Evolutionary conservation across 805 yeast species (phyloP).

Genomic region (Pichia sporocuriosa): DNA sequence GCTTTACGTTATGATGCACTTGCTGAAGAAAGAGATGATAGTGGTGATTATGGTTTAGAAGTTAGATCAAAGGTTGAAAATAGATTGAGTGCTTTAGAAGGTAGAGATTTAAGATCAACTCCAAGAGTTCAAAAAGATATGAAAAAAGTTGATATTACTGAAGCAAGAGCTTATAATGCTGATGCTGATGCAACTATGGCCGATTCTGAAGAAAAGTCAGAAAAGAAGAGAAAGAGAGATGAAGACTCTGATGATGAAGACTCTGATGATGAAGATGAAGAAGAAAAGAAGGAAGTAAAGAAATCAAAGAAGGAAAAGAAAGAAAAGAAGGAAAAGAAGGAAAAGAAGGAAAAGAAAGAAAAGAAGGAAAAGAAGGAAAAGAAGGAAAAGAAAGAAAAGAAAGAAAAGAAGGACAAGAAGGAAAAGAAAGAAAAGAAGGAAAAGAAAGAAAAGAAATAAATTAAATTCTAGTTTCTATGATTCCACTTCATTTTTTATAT

Average conservation of each 20-base stretch:
- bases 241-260: constrained; percentile 26
- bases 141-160: constrained; percentile 79
- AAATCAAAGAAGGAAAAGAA: constrained; percentile 20
- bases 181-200: constrained; percentile 63
- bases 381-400: constrained; percentile 28
- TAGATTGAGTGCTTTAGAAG: constrained; percentile 91
- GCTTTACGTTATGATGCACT: constrained; percentile 94
- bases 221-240: constrained; percentile 20
- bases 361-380: constrained; percentile 28
- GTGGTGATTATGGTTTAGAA: constrained; percentile 87
- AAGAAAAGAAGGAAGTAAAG: constrained; percentile 20
- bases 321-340: constrained; percentile 19
- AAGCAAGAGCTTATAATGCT: constrained; percentile 83
- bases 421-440: constrained; percentile 17
- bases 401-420: constrained; percentile 25
- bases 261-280: constrained; percentile 19
- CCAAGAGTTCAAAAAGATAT: constrained; percentile 75
- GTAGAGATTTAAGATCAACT: constrained; percentile 90
- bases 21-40: constrained; percentile 94
- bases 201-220: constrained; percentile 13
- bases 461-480: constrained; percentile 1
- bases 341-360: constrained; percentile 20
- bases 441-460: constrained; percentile 7
- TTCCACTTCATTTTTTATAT: neutral
- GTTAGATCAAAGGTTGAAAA: constrained; percentile 92